phyloP scores from a whole-genome alignment of 176 grass and related monocot genomes.

The Cenchrus purpureus region DNA sequence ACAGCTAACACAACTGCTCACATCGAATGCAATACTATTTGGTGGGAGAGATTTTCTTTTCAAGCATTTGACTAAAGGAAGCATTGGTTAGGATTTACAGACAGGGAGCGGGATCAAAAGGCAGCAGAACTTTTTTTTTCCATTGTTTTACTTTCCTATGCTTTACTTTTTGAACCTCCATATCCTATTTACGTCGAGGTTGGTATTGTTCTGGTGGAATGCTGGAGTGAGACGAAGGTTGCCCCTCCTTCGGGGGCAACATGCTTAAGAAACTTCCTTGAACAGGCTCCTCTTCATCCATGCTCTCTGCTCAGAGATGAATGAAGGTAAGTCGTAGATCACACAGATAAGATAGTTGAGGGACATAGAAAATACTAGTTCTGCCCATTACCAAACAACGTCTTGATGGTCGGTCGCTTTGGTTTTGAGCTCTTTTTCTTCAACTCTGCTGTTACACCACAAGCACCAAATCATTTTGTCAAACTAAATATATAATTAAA shows the following conservation, averaged over 20 bases:
- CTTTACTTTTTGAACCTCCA: constrained; percentile 57
- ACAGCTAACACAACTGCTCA: constrained; percentile 22
- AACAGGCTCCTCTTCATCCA: constrained; percentile 63
- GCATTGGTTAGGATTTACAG: constrained; percentile 65
- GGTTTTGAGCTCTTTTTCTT: constrained; percentile 96
- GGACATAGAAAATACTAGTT: neutral
- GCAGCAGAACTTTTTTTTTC: constrained; percentile 35
- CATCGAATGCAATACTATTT: constrained; percentile 37
- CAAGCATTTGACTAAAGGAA: constrained; percentile 47
- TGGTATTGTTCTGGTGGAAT: constrained; percentile 80
- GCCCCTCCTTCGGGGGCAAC: constrained; percentile 77
- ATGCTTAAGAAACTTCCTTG: constrained; percentile 90
- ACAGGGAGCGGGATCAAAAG: constrained; percentile 48
- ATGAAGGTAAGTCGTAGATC: constrained; percentile 32
- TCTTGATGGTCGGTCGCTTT: constrained; percentile 98
- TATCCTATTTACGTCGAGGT: constrained; percentile 82
- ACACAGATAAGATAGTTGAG: neutral
- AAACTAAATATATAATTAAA: constrained; percentile 38
- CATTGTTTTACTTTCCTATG: constrained; percentile 51
- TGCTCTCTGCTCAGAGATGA: constrained; percentile 59
- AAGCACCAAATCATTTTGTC: constrained; percentile 37
- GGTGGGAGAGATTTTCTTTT: constrained; percentile 2
- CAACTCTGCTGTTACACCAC: constrained; percentile 78
- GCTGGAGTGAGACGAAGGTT: constrained; percentile 80
- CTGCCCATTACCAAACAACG: constrained; percentile 83